Percentiles rank a stretch among this genome's conserved stretches.
phyloP scores from a whole-genome alignment of 192 early-diverging fungal genomes.

The Podila verticillata region DNA sequence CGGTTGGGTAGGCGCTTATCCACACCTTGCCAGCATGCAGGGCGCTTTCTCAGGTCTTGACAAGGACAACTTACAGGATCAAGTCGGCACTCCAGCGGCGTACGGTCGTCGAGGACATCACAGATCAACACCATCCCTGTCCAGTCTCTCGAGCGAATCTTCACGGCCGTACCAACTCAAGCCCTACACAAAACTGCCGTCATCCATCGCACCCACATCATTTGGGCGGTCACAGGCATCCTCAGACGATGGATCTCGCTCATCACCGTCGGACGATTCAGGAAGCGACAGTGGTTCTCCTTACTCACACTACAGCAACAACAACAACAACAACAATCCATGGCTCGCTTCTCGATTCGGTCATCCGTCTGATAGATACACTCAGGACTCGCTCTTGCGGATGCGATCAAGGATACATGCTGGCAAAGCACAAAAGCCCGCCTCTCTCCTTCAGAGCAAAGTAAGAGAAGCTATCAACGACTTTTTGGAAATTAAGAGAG shows the following conservation, averaged over 20 bases:
- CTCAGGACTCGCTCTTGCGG: slow-evolving; percentile 25
- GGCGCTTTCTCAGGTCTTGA: slow-evolving; percentile 1
- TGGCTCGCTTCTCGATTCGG: not conserved
- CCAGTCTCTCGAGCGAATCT: not conserved
- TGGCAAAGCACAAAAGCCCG: slow-evolving; percentile 31
- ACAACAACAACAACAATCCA: not conserved
- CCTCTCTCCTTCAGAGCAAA: slow-evolving; percentile 43
- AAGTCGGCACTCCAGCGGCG: not conserved
- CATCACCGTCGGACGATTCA: not conserved
- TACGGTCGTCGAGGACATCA: not conserved
- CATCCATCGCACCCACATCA: slow-evolving; percentile 18
- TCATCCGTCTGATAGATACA: slow-evolving; percentile 9
- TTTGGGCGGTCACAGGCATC: slow-evolving; percentile 6
- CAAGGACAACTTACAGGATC: slow-evolving; percentile 10
- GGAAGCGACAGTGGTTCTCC: not conserved
- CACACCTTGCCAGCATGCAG: not conserved
- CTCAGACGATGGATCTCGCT: slow-evolving; percentile 10
- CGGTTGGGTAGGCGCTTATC: slow-evolving; percentile 47
- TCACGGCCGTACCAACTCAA: slow-evolving; percentile 30
- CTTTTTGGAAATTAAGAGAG: not conserved
- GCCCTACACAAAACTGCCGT: slow-evolving; percentile 33
- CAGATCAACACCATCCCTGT: not conserved
- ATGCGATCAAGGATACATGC: slow-evolving; percentile 39
- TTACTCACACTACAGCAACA: not conserved
- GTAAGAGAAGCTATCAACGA: slow-evolving; percentile 1